Conservation (phyloP, 495 filamentous ascomycete genomes). For the Trichoderma erinaceum region DNA sequence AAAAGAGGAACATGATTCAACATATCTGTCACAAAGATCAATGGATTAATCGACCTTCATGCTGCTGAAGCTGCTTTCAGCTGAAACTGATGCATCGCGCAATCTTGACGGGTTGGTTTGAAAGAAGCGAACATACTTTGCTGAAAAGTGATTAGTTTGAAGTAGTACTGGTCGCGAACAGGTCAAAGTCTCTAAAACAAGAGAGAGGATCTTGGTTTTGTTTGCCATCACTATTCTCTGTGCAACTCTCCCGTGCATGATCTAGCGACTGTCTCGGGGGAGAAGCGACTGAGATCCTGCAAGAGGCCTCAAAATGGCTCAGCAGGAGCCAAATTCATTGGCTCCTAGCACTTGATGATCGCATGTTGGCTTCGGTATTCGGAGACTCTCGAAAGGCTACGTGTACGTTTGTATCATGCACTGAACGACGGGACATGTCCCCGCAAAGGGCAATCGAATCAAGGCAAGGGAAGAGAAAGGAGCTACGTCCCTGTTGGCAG, state of each 20-base stretch:
- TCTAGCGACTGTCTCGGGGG: conserved; percentile 11
- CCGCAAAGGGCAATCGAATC: no score
- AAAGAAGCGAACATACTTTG: not conserved
- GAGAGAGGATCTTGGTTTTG: not conserved
- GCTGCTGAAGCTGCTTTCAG: not conserved
- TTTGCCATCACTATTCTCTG: not conserved
- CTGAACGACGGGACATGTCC: no score
- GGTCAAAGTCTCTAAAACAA: not conserved
- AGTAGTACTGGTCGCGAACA: not conserved
- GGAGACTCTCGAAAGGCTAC: not conserved
- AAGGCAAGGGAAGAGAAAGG: no score
- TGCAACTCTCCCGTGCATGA: not conserved
- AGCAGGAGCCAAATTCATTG: not conserved
- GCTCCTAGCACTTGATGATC: not conserved
- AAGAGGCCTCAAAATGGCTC: not conserved
- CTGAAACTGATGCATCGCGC: not conserved
- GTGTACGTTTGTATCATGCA: not conserved
- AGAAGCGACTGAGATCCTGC: conserved; percentile 6
- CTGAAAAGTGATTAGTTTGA: not conserved
- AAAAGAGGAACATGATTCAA: not conserved
- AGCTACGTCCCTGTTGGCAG: not conserved
- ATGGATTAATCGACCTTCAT: not conserved
- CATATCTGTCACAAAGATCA: not conserved
- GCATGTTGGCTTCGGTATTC: not conserved
- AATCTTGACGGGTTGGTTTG: not conserved